Conservation (phyloP, 257 asterid species). For the Mitragyna speciosa region DNA sequence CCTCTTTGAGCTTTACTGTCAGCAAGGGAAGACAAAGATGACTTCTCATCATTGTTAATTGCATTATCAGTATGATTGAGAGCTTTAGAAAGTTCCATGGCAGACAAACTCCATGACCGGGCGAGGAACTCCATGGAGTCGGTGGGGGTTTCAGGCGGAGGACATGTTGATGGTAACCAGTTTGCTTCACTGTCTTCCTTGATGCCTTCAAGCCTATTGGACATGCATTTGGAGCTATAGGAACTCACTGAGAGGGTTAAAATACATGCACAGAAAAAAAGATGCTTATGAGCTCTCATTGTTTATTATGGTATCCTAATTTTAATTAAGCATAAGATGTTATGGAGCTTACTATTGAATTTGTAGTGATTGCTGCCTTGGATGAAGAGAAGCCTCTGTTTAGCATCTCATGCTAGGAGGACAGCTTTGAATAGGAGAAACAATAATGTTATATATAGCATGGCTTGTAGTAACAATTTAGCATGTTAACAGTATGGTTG, state of each 20-base stretch:
- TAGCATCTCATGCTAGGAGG: slow-evolving; percentile 5
- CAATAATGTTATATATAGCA: neutral
- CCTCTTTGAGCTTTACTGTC: slow-evolving; percentile 26
- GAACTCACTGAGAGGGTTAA: slow-evolving; percentile 32
- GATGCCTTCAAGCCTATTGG: slow-evolving; percentile 58
- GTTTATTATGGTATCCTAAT: neutral
- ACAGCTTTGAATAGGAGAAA: neutral
- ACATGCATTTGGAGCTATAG: slow-evolving; percentile 30
- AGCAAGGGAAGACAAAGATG: slow-evolving; percentile 17
- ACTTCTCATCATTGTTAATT: slow-evolving; percentile 26
- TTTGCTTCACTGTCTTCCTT: slow-evolving; percentile 51
- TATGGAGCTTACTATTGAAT: slow-evolving; percentile 13
- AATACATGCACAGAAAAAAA: neutral
- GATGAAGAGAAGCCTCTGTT: neutral
- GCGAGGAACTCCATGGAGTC: slow-evolving; percentile 94
- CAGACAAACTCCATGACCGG: slow-evolving; percentile 81
- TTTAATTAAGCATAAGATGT: neutral
- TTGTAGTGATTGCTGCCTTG: neutral
- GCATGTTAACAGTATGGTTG: no score
- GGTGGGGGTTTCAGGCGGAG: slow-evolving; percentile 80
- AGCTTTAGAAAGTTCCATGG: slow-evolving; percentile 73
- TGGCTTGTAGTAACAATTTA: neutral
- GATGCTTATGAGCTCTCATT: neutral
- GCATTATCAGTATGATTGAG: slow-evolving; percentile 42
- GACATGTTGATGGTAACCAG: slow-evolving; percentile 53